A percentile compares a stretch with the other conserved stretches of the same genome.
Evolutionary conservation across 75 land plant genomes (phyloP).

Genomic region (Pinus taeda): DNA sequence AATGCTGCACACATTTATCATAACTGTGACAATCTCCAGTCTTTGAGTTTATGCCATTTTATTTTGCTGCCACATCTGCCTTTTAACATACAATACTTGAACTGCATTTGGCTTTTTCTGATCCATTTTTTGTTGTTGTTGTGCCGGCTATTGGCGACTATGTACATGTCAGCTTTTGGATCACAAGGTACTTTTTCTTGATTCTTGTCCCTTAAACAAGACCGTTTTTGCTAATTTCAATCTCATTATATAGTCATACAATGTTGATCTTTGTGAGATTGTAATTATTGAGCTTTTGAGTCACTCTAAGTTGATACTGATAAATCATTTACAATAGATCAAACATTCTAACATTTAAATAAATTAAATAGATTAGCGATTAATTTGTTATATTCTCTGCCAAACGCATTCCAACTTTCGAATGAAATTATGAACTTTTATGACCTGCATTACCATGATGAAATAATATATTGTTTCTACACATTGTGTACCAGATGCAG

Average conservation of each 20-base stretch:
- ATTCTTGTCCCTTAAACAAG: background rate
- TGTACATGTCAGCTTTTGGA: slow-evolving; percentile 19
- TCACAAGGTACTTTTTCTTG: slow-evolving; percentile 25
- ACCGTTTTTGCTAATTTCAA: background rate
- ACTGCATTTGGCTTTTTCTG: background rate
- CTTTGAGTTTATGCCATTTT: background rate
- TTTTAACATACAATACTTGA: background rate
- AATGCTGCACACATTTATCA: background rate
- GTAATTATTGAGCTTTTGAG: background rate
- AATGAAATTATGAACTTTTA: background rate
- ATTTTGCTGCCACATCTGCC: background rate
- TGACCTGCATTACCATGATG: background rate
- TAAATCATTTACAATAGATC: too few relatives aligned
- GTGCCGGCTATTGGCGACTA: background rate
- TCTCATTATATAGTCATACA: background rate
- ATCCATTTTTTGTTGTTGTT: background rate
- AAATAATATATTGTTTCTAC: background rate
- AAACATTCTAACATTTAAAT: background rate
- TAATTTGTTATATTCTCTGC: background rate
- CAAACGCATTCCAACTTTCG: too few relatives aligned
- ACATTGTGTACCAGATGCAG: slow-evolving; percentile 36
- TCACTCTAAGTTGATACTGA: background rate
- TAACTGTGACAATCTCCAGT: background rate
- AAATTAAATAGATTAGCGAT: background rate
- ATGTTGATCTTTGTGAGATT: background rate